Percentiles rank a stretch among this genome's conserved stretches.
These are phyloP conservation scores for Stropharia rugosoannulata DNA, from an alignment of 768 basidiomycete species.

Conservation along the genomic window DNA sequence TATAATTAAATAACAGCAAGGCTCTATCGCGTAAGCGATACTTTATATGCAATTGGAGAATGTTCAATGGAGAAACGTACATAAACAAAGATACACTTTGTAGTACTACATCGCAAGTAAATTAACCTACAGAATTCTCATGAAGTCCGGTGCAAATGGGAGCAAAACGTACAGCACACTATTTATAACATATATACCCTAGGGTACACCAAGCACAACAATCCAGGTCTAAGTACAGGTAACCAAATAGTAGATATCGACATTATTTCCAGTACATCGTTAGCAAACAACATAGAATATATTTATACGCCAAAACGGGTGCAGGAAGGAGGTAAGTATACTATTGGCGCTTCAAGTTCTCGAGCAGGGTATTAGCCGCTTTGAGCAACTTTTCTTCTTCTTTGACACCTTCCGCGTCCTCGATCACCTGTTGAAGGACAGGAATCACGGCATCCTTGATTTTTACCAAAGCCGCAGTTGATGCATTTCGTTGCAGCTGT, in stretches of 20 bases:
- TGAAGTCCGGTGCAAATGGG: neutral
- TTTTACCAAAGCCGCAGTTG: conserved; percentile 44
- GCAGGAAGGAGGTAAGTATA: conserved; percentile 2
- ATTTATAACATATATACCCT: neutral
- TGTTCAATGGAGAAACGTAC: no score
- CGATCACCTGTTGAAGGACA: conserved; percentile 50
- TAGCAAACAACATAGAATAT: neutral
- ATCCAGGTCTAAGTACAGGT: neutral
- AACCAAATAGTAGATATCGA: neutral
- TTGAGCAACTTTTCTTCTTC: conserved; percentile 43
- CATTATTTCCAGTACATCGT: no score
- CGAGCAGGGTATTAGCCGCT: conserved; percentile 37
- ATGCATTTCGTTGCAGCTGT: conserved; percentile 55
- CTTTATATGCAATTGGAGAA: no score
- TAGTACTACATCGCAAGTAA: no score
- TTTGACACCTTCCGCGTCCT: conserved; percentile 32
- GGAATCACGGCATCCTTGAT: conserved; percentile 52
- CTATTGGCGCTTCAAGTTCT: conserved; percentile 32
- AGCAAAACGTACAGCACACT: neutral
- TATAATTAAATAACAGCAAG: no score
- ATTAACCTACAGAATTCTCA: neutral
- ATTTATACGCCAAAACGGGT: neutral
- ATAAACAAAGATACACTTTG: no score
- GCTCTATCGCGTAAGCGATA: no score
- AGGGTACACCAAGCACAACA: neutral